Percentiles rank a stretch among this genome's conserved stretches.
Conservation (phyloP, 2,329 filamentous ascomycete genomes). For the Claviceps humidiphila region DNA sequence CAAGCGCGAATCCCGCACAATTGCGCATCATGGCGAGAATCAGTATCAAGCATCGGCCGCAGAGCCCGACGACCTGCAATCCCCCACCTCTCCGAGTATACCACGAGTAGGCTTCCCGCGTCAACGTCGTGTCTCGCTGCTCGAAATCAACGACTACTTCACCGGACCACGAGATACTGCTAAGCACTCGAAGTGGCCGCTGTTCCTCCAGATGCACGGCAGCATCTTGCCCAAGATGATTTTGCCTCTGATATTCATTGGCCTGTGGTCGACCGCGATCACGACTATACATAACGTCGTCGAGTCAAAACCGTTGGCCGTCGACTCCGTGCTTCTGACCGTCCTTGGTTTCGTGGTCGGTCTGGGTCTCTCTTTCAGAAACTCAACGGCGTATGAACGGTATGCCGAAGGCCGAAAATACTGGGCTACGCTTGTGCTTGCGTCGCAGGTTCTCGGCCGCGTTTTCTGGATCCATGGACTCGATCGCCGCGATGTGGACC, state of each 20-base stretch:
- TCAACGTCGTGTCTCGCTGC: constrained; percentile 18
- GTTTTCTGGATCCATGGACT: constrained; percentile 72
- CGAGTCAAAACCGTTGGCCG: constrained; percentile 28
- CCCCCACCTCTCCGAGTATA: constrained; percentile 1
- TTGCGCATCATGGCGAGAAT: not conserved
- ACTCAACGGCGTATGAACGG: constrained; percentile 64
- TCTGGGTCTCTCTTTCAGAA: constrained; percentile 65
- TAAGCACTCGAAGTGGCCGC: constrained; percentile 64
- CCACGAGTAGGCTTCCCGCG: not conserved
- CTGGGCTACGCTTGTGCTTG: constrained; percentile 48
- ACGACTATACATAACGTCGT: constrained; percentile 31
- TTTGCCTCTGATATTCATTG: constrained; percentile 50
- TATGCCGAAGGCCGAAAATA: constrained; percentile 51
- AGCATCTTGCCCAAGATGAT: constrained; percentile 64
- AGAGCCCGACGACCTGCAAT: not conserved
- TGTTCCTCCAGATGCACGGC: constrained; percentile 63
- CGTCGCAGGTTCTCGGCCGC: constrained; percentile 55
- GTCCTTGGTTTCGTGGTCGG: constrained; percentile 72
- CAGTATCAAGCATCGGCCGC: not conserved
- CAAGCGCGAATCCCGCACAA: not conserved
- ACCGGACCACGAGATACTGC: constrained; percentile 55
- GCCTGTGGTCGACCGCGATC: constrained; percentile 51
- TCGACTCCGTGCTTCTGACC: constrained; percentile 44
- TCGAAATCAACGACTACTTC: constrained; percentile 49
- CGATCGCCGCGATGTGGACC: constrained; percentile 33